phyloP scores from a whole-genome alignment of 352 stramenopile genomes.

The Phytophthora boehmeriae region DNA sequence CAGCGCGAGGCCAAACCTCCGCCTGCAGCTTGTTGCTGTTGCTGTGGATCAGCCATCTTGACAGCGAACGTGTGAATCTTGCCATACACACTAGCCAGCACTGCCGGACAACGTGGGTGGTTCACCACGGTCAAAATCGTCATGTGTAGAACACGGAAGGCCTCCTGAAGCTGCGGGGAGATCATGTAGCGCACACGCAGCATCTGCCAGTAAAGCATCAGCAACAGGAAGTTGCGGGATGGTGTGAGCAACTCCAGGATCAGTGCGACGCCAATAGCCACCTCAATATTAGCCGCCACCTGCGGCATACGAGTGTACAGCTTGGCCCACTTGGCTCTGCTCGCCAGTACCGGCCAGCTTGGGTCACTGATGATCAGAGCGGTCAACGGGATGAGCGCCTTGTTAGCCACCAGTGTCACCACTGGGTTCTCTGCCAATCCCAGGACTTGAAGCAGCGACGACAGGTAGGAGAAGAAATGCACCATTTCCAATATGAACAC shows the following conservation, averaged over 20 bases:
- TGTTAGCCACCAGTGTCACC: constrained; percentile 51
- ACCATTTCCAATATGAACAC: constrained; percentile 85
- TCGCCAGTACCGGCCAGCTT: constrained; percentile 55
- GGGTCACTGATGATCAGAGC: constrained; percentile 67
- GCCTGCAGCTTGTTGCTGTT: constrained; percentile 41
- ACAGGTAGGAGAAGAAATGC: constrained; percentile 70
- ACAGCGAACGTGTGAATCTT: constrained; percentile 74
- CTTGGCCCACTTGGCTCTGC: constrained; percentile 77
- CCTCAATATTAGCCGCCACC: constrained; percentile 79
- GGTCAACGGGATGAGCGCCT: constrained; percentile 60
- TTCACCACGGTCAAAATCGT: constrained; percentile 62
- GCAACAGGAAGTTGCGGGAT: constrained; percentile 84
- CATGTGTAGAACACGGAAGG: constrained; percentile 75
- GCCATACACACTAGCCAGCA: constrained; percentile 58
- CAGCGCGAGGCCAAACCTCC: constrained; percentile 55
- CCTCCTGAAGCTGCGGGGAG: constrained; percentile 83
- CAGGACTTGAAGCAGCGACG: constrained; percentile 65
- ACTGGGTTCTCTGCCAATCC: constrained; percentile 43
- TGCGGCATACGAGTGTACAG: constrained; percentile 84
- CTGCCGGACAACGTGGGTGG: constrained; percentile 70
- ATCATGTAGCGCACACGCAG: constrained; percentile 93
- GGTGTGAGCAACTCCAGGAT: constrained; percentile 86
- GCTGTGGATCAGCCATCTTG: constrained; percentile 71
- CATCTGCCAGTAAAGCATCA: constrained; percentile 91
- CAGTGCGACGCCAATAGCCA: constrained; percentile 81